Conservation (phyloP, 495 filamentous ascomycete species). For the Aspergillus incahuasiensis region DNA sequence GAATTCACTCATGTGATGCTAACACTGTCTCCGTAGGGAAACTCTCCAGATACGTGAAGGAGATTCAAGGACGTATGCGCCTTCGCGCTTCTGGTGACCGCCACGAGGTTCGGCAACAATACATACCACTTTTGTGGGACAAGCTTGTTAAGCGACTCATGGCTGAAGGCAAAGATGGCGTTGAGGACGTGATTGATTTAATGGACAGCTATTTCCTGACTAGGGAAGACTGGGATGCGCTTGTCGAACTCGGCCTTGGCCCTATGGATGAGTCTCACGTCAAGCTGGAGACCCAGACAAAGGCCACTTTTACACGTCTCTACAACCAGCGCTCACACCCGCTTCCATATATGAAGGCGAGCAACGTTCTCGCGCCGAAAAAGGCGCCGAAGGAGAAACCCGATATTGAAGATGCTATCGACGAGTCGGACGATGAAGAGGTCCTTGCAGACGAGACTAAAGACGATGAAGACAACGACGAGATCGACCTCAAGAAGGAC, state of each 20-base stretch:
- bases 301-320: slow-evolving; percentile 80
- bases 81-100: slow-evolving; percentile 88
- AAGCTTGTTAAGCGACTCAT: slow-evolving; percentile 67
- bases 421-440: slow-evolving; percentile 78
- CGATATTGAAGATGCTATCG: slow-evolving; percentile 93
- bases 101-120: slow-evolving; percentile 90
- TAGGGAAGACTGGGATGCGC: slow-evolving; percentile 86
- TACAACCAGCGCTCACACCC: slow-evolving; percentile 89
- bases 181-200: slow-evolving; percentile 72
- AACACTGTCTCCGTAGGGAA: slow-evolving; percentile 50
- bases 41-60: slow-evolving; percentile 78
- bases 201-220: slow-evolving; percentile 99
- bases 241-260: slow-evolving; percentile 87
- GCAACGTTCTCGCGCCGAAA: slow-evolving; percentile 67
- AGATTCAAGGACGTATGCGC: slow-evolving; percentile 96
- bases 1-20: slow-evolving; percentile 9
- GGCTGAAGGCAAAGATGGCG: slow-evolving; percentile 66
- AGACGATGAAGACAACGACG: slow-evolving; percentile 61
- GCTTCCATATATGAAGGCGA: slow-evolving; percentile 92
- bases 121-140: slow-evolving; percentile 85
- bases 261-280: slow-evolving; percentile 68
- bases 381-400: slow-evolving; percentile 68
- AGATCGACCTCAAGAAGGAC: slow-evolving; percentile 81
- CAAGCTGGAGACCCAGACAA: slow-evolving; percentile 78
- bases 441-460: slow-evolving; percentile 57